Evolutionary conservation across 805 yeast species (phyloP), one percentile per base, ranked within the genome.

Genomic region (Monosporozyma yasuniensis): DNA sequence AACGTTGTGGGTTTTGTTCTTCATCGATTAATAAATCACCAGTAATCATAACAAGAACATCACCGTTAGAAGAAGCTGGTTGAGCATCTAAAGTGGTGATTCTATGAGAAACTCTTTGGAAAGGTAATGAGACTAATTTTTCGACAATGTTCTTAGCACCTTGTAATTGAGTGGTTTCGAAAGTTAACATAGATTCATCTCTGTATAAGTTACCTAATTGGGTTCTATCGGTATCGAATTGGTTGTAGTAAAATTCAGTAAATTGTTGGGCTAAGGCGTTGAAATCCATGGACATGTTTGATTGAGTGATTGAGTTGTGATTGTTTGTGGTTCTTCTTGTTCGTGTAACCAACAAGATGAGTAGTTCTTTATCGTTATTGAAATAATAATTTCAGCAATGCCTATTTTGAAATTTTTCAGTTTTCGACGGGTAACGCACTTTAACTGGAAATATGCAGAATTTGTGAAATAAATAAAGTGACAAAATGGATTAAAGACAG

Each of bases 41-140:
- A 49, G 99, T 93, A 61, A 93, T 97, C 93, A 93, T 84, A 48
- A 91, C 98, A 61, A 93, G 76, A 50, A 93, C 95, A 66, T 91
- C 97, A 54, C 93, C 91, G 60, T 75, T 79, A 52, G 95, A 87
- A 51, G 96, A 84, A 37, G 95, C 96, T 46, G 99, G 99, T 73
- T 93, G 99, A 44, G 98, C 98, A 64, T 93, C 98, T 65, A 93
- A 78, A 42, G 98, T 91, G 49, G 95, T 83, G 65, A 93, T 84
- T 73, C 95, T 79, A 75, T 93, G 99, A 47, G 80, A 84, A 51
- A 93, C 97, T 72, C 89, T 89, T 67, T 79, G 84, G 77, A 93
- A 93, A 47, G 96, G 96, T 61, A 93, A 78, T 37, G 89, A 79
- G 52, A 80, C 82, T 58, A 93, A 79, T 69, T 93, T 91, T 74